Base-by-base conservation (phyloP, 192 early-diverging fungal species). In the Linderina pennispora region DNA sequence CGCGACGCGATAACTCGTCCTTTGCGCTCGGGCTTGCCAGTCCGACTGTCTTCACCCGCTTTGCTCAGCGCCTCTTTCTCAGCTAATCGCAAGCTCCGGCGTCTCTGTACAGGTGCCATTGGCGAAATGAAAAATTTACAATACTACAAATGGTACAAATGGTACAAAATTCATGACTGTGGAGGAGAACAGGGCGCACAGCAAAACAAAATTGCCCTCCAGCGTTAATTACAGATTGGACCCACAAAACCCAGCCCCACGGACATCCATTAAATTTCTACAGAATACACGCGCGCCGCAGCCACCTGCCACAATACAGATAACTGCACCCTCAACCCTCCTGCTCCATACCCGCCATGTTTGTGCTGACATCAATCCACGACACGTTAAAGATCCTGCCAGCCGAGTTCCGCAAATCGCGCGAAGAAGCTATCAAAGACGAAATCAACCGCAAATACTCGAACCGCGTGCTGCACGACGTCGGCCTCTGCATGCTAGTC, bases 361-460 rank as follows among this genome's bases (percentile, higher is more conserved):
- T 94, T 62, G 74, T 91, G 20, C 76, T 97, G n/a, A 53, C 80
- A 14, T 77, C 80, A 5, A 50, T 97, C 37, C 78, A 80, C 33
- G 94, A 97, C 65, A 91, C 85, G 13, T 78, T 97, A 35, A 86
- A 89, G 49, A 80, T 92, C 24, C 73, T 79, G 34, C 92, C 94
- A 3, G 58, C 77, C 10, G 86, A 89, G 37, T 91, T 94, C 49
- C 62, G 71, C 33, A 91, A 91, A 59, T 53, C 77, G 10, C 80
- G 87, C 38, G 67, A 77, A 10, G 77, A 80, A 18, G 92, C 94
- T 5, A 77, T 97, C 15, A 82, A 81, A 17, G 87, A 94, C 47
- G 89, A 89, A 55, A 75, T 97, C 43, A 94, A 97, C 73, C 53
- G 74, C 40, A 97, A 95, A 59, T 97, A 90, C 52, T 77, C 94